These are phyloP conservation scores for Xylariaceae sp. DNA, from an alignment of 2,329 filamentous ascomycete species.

Conservation along the genomic window DNA sequence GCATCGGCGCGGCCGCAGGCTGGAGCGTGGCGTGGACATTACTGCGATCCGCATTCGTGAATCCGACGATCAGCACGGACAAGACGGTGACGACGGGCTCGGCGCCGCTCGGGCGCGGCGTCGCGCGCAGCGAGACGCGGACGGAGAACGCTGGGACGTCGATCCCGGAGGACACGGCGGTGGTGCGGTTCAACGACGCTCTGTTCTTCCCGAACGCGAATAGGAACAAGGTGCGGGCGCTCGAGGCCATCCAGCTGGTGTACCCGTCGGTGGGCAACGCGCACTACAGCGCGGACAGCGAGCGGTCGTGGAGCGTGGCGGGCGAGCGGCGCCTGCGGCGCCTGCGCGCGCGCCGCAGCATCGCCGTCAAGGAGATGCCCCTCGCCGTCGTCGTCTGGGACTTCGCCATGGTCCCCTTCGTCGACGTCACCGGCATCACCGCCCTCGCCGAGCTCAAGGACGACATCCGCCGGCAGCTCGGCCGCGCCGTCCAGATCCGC, in stretches of 20 bases:
- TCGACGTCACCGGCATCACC: constrained; percentile 37
- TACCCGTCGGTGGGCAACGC: constrained; percentile 33
- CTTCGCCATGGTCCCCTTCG: constrained; percentile 33
- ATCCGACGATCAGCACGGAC: constrained; percentile 36
- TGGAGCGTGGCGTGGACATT: constrained; percentile 67
- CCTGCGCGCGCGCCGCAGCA: constrained; percentile 26
- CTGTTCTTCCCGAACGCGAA: constrained; percentile 66
- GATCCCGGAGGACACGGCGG: constrained; percentile 52
- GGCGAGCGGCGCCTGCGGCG: constrained; percentile 32
- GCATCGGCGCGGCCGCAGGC: constrained; percentile 60
- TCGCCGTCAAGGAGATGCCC: constrained; percentile 31
- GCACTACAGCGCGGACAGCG: constrained; percentile 22
- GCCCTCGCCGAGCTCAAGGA: constrained; percentile 38
- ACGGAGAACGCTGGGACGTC: constrained; percentile 29
- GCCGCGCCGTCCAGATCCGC: constrained; percentile 32
- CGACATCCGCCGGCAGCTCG: constrained; percentile 35
- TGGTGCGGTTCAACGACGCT: constrained; percentile 60
- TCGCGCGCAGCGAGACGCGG: constrained; percentile 27
- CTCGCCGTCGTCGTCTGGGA: constrained; percentile 36
- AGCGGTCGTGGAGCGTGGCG: constrained; percentile 38
- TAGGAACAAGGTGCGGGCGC: constrained; percentile 35
- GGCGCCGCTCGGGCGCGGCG: constrained; percentile 24
- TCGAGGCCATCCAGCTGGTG: constrained; percentile 37
- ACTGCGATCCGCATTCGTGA: constrained; percentile 58
- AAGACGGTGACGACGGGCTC: constrained; percentile 27